phyloP scores from a whole-genome alignment of 192 early-diverging fungal genomes.

The Rhizophagus sp. region DNA sequence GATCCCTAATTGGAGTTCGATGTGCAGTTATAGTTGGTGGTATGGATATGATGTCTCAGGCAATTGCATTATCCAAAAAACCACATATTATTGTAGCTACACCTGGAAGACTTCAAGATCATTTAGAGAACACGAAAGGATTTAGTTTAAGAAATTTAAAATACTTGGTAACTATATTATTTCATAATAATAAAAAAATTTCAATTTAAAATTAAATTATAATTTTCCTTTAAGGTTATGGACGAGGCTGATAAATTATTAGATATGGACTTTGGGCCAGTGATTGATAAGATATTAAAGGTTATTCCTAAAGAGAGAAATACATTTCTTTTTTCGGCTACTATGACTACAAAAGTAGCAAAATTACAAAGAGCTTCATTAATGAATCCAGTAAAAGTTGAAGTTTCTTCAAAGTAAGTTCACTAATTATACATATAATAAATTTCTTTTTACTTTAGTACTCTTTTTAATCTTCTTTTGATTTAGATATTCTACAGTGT shows the following conservation, averaged over 20 bases:
- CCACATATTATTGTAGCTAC: constrained; percentile 96
- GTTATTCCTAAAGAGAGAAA: constrained; percentile 90
- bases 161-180: constrained; percentile 62
- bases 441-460: neutral
- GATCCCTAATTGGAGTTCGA: constrained; percentile 87
- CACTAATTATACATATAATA: neutral
- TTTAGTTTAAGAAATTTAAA: constrained; percentile 90
- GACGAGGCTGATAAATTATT: constrained; percentile 92
- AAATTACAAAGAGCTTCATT: constrained; percentile 93
- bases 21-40: constrained; percentile 93
- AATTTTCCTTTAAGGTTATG: constrained; percentile 54
- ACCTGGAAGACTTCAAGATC: constrained; percentile 93
- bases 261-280: constrained; percentile 96
- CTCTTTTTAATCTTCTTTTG: neutral
- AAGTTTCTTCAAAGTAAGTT: constrained; percentile 86
- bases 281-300: constrained; percentile 92
- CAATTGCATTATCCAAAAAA: constrained; percentile 91
- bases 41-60: constrained; percentile 96
- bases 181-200: neutral
- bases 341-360: constrained; percentile 98
- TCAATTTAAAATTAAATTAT: neutral
- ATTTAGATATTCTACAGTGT: constrained; percentile 85
- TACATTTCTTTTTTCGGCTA: constrained; percentile 95
- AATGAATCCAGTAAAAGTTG: constrained; percentile 88
- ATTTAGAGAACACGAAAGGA: constrained; percentile 98